Evolutionary conservation across 1,139 yeast species (phyloP), one percentile per base, ranked within the genome.

Genomic region (Hyphopichia buzzinii): DNA sequence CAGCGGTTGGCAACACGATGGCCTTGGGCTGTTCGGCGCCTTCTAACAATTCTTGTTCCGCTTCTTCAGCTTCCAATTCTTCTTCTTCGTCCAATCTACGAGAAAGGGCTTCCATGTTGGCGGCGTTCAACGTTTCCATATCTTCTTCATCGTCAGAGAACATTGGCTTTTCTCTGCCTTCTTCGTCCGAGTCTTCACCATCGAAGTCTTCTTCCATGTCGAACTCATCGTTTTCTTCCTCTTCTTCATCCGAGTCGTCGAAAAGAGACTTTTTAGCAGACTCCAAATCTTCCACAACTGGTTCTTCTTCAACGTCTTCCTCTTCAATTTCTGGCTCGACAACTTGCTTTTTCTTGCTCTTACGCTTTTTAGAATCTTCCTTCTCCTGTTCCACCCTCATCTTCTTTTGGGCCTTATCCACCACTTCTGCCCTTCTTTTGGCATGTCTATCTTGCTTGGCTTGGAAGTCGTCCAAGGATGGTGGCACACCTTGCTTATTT

Each of bases 401-500:
- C 47, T 48, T 41, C 42, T 43, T 45, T 50, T 51, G 48, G 47
- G 26, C 44, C 35, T 38, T 48, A 36, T 35, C 48, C 35, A 38
- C 48, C 34, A 53, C 58, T 41, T 59, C 64, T 26, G 39, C 35
- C 44, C 58, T 61, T 47, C 67, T 62, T 44, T 64, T 60, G 32
- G 47, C 43, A 17, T 67, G 71, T 48, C 67, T 72, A 53, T 72
- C 77, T 31, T 71, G 75, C 49, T 78, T 81, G 10, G 77, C 77
- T 47, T 81, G 79, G 57, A 89, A 82, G 54, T 89, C 96, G 31
- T 89, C 97, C 46, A 81, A 71, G 10, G 86, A 57, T 29, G 96
- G 96, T 48, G 97, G 97, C 41, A 77, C 85, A 24, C 87, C 90
- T 67, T 89, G 97, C 72, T 86, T 89, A 56, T 85, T 84, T 67